phyloP scores from a whole-genome alignment of 352 stramenopile genomes.

The Pythium rishiriense region DNA sequence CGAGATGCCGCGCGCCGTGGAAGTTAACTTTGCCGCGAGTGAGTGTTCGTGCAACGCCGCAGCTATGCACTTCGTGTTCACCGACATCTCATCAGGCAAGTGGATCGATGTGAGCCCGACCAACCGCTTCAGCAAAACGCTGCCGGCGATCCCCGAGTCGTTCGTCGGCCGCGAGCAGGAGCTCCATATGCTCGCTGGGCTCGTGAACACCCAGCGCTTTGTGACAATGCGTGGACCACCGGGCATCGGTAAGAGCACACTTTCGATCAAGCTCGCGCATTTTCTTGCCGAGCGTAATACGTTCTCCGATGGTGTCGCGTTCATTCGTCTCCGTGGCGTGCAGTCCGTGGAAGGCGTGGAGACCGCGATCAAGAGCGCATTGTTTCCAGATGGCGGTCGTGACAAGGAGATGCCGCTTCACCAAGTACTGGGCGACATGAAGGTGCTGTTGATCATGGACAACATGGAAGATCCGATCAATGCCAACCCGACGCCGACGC shows the following conservation, averaged over 20 bases:
- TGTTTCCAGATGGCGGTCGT: slow-evolving; percentile 61
- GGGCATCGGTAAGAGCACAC: slow-evolving; percentile 77
- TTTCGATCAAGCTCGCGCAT: slow-evolving; percentile 70
- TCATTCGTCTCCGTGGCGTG: slow-evolving; percentile 66
- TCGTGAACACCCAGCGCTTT: slow-evolving; percentile 60
- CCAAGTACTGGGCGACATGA: slow-evolving; percentile 52
- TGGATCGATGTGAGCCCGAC: slow-evolving; percentile 74
- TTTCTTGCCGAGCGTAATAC: slow-evolving; percentile 72
- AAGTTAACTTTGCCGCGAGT: slow-evolving; percentile 49
- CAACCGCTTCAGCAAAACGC: slow-evolving; percentile 70
- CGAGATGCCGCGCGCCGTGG: slow-evolving; percentile 37
- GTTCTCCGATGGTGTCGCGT: slow-evolving; percentile 75
- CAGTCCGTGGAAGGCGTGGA: slow-evolving; percentile 75
- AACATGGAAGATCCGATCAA: slow-evolving; percentile 86
- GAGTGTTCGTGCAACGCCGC: slow-evolving; percentile 57
- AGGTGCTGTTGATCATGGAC: slow-evolving; percentile 73
- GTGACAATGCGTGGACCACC: slow-evolving; percentile 74
- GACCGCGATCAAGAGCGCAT: slow-evolving; percentile 62
- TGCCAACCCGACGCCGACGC: slow-evolving; percentile 51
- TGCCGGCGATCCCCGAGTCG: slow-evolving; percentile 61
- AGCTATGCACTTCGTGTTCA: slow-evolving; percentile 62
- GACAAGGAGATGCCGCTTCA: slow-evolving; percentile 69
- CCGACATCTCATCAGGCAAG: slow-evolving; percentile 70
- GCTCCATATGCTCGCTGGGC: slow-evolving; percentile 61
- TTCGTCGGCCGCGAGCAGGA: slow-evolving; percentile 79